phyloP scores from a whole-genome alignment of 129 eudicot species.

The Saposhnikovia divaricata region DNA sequence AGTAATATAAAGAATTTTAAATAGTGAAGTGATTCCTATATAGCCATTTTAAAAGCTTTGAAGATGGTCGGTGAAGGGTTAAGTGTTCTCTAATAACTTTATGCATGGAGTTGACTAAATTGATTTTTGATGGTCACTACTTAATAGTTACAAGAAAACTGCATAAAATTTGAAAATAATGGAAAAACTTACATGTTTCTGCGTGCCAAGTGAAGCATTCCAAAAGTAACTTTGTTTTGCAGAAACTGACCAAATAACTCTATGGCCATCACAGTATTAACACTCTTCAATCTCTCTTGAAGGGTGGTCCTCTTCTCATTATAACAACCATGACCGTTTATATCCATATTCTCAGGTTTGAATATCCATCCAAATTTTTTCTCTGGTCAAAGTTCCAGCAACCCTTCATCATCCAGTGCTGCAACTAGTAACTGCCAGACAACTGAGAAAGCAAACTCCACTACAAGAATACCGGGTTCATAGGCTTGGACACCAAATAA shows the following conservation, averaged over 20 bases:
- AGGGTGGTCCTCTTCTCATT: too few species aligned
- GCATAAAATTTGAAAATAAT: not conserved
- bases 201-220: constrained; percentile 81
- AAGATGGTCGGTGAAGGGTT: not conserved
- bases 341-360: too few species aligned
- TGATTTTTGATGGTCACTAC: not conserved
- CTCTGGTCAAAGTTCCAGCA: too few species aligned
- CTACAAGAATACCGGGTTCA: too few species aligned
- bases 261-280: constrained; percentile 53
- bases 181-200: constrained; percentile 71
- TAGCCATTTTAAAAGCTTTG: not conserved
- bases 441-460: too few species aligned
- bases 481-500: too few species aligned
- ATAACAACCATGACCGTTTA: too few species aligned
- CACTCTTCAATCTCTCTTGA: too few species aligned
- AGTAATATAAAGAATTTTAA: not conserved
- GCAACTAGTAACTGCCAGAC: too few species aligned
- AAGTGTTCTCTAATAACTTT: not conserved
- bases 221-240: constrained; percentile 71
- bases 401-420: too few species aligned
- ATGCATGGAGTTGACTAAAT: not conserved
- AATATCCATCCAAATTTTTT: too few species aligned
- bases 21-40: not conserved
- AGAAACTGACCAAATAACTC: constrained; percentile 67
- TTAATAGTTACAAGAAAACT: not conserved